Evolutionary conservation across 1,284 basidiomycete genomes (phyloP).

Genomic region (Porogramme epimiltina): DNA sequence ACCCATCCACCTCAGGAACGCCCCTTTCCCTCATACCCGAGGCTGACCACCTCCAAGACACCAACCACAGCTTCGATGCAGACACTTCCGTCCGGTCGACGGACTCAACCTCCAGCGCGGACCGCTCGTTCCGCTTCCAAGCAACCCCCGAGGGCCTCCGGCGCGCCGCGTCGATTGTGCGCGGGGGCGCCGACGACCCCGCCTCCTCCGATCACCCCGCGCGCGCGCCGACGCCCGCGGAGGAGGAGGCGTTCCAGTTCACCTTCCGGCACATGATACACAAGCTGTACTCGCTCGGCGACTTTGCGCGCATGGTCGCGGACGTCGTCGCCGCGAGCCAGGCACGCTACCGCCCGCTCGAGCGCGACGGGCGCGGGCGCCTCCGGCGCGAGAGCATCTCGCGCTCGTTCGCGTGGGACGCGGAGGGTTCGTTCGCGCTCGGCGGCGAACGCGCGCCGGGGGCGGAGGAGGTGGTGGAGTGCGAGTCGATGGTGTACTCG

Average conservation of each 20-base stretch:
- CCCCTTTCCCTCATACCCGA: neutral
- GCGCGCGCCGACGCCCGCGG: constrained; percentile 7
- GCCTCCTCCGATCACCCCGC: neutral
- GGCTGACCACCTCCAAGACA: neutral
- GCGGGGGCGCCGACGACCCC: constrained; percentile 3
- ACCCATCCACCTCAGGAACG: neutral
- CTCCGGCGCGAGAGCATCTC: neutral
- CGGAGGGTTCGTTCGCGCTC: neutral
- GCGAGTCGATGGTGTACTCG: neutral
- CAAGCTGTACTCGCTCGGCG: constrained; percentile 60
- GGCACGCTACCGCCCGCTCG: constrained; percentile 15
- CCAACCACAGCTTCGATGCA: neutral
- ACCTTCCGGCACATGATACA: constrained; percentile 68
- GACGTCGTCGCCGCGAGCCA: constrained; percentile 54
- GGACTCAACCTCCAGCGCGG: constrained; percentile 4
- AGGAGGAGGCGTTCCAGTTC: constrained; percentile 37
- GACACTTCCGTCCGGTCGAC: constrained; percentile 7
- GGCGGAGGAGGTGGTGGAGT: neutral
- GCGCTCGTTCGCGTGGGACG: constrained; percentile 6
- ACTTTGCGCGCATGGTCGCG: constrained; percentile 60
- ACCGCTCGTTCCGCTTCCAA: constrained; percentile 9
- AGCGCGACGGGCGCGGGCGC: constrained; percentile 1
- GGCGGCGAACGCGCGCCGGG: neutral
- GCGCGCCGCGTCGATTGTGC: constrained; percentile 17
- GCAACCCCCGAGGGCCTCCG: constrained; percentile 17